These are phyloP conservation scores for Arthromyces matolae DNA, from an alignment of 768 basidiomycete species.

Conservation along the genomic window DNA sequence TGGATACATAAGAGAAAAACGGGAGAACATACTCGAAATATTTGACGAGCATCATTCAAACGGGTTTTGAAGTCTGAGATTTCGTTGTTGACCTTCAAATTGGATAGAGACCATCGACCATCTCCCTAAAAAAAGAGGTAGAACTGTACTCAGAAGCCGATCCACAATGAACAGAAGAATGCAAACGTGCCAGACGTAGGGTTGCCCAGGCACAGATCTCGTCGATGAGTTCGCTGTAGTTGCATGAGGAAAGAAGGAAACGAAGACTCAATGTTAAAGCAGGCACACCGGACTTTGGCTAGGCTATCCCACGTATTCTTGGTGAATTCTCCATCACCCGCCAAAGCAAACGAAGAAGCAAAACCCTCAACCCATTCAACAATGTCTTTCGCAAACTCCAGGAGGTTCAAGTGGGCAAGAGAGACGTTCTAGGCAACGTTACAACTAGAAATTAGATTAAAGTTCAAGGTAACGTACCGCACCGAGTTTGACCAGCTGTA, in stretches of 20 bases:
- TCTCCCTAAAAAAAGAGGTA: slow-evolving; percentile 3
- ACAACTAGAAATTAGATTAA: too few species aligned
- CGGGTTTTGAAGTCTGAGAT: slow-evolving; percentile 12
- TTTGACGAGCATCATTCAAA: slow-evolving; percentile 2
- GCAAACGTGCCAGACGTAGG: slow-evolving; percentile 1
- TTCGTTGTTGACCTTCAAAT: slow-evolving; percentile 5
- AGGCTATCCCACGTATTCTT: slow-evolving; percentile 12
- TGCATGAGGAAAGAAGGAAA: neutral
- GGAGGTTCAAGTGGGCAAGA: slow-evolving; percentile 4
- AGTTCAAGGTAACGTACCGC: slow-evolving; percentile 1
- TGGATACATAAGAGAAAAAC: neutral
- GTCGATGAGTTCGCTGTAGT: slow-evolving; percentile 8
- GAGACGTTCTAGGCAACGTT: neutral
- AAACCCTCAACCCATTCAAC: slow-evolving; percentile 10
- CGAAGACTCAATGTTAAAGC: neutral
- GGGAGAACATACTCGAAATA: slow-evolving; percentile 8
- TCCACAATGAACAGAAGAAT: neutral
- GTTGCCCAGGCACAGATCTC: slow-evolving; percentile 16
- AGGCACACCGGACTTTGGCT: slow-evolving; percentile 10
- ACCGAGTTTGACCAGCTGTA: slow-evolving; percentile 9
- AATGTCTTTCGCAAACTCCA: slow-evolving; percentile 11
- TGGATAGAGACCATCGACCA: neutral
- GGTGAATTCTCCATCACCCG: slow-evolving; percentile 7
- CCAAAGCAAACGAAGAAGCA: slow-evolving; percentile 3
- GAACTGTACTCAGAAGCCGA: too few species aligned